Conservation (phyloP, 768 basidiomycete species). For the Paxillus ammoniavirescens region DNA sequence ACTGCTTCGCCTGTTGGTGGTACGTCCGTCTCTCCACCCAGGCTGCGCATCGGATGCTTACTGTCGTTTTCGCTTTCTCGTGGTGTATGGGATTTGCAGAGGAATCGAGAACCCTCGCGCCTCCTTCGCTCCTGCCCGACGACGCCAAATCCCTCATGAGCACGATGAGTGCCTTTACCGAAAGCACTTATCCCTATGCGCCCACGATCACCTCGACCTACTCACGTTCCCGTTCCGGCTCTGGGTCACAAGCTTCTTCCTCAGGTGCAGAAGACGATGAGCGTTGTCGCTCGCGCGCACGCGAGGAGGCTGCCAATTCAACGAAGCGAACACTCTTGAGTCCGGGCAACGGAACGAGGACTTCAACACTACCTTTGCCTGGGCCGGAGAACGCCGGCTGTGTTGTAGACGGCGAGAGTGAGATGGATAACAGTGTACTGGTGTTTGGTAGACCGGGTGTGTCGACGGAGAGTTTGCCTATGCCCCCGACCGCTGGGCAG, state of each 20-base stretch:
- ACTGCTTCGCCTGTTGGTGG: conserved; percentile 15
- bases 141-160: conserved; percentile 29
- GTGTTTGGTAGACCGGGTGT: conserved; percentile 72
- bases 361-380: conserved; percentile 34
- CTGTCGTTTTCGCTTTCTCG: background rate
- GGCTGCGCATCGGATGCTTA: conserved; percentile 6
- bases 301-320: conserved; percentile 20
- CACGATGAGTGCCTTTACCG: conserved; percentile 26
- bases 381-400: conserved; percentile 2
- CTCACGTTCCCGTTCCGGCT: conserved; percentile 19
- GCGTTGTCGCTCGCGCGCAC: conserved; percentile 7
- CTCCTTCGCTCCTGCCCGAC: conserved; percentile 18
- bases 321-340: conserved; percentile 21
- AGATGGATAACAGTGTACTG: conserved; percentile 76
- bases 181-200: conserved; percentile 27
- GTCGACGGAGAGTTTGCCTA: conserved; percentile 69
- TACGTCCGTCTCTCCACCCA: conserved; percentile 14
- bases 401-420: conserved; percentile 3
- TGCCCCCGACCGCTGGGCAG: background rate
- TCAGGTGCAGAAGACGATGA: conserved; percentile 23
- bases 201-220: conserved; percentile 17
- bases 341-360: conserved; percentile 23
- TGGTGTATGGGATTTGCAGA: conserved; percentile 10
- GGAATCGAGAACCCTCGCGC: conserved; percentile 10
- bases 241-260: conserved; percentile 13